Evolutionary conservation across 495 filamentous ascomycete genomes (phyloP).

Genomic region (Aspergillus leporis): DNA sequence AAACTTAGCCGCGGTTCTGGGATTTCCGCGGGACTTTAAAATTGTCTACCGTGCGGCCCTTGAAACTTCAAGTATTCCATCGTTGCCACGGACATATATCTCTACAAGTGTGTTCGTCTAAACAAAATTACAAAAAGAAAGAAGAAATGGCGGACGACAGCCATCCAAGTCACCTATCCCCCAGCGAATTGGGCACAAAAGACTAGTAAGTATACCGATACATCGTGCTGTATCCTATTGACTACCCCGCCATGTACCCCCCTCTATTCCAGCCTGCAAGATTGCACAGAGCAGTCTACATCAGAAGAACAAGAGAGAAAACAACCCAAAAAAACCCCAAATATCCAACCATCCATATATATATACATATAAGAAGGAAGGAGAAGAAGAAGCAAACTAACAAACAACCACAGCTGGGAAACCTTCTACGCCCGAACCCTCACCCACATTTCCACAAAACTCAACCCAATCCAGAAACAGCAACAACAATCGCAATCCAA

Average conservation of each 20-base stretch:
- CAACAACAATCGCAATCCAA: conserved; percentile 13
- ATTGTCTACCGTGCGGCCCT: neutral
- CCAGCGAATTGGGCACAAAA: conserved; percentile 56
- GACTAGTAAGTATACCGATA: conserved; percentile 49
- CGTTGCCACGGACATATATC: too few species aligned
- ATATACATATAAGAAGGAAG: too few species aligned
- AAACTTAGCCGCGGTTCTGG: neutral
- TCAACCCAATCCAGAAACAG: too few species aligned
- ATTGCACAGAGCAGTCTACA: too few species aligned
- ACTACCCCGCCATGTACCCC: conserved; percentile 27
- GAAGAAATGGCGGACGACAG: conserved; percentile 16
- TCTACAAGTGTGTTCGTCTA: neutral
- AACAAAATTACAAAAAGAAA: neutral
- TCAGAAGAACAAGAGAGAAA: conserved; percentile 5
- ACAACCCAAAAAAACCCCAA: conserved; percentile 3
- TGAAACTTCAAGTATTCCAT: neutral
- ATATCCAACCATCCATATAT: neutral
- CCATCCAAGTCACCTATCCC: conserved; percentile 46
- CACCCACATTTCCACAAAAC: conserved; percentile 39
- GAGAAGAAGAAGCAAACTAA: conserved; percentile 3
- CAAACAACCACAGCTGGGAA: conserved; percentile 41
- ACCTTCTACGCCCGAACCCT: conserved; percentile 47
- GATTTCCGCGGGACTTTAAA: neutral
- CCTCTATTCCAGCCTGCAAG: neutral
- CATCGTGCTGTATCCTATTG: neutral